Base-by-base conservation (phyloP, 2,329 filamentous ascomycete genomes). In the Sarocladiaceae sp. region DNA sequence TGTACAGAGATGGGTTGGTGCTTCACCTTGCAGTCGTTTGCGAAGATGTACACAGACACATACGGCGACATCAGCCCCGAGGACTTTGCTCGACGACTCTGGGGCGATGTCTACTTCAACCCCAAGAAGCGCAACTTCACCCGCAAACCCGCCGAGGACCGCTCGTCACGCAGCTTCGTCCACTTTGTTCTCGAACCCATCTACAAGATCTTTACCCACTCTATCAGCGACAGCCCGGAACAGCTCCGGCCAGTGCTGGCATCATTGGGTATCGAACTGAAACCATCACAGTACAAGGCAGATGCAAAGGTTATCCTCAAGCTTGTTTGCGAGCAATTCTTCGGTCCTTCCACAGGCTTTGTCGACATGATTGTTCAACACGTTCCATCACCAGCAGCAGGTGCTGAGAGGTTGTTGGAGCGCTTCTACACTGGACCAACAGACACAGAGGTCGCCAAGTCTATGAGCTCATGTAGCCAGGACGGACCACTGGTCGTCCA, bases 31-130 rank as follows among this genome's bases (percentile, higher is more conserved):
- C 86, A 86, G 56, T 97, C 92, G 1, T 99, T 99, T 65, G 88
- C 94, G 12, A 92, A 90, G 68, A 96, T 97, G 90, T 99, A 99
- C 66, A 85, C 91, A 5, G 88, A 96, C 59, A 90, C 82, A 48
- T 96, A 93, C 66, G 84, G 88, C 5, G 86, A 87, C 50, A 79
- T 97, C 61, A 90, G 95, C 66, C 77, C 85, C 0, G 79, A 84
- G 1, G 92, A 96, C 60, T 96, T 99, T 66, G 86, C 89, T 17
- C 80, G 80, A 62, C 80, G 94, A 50, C 74, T 99, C 58, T 99
- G 94, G 94, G 94, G 94, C 20, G 93, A 99, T 65, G 87, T 99
- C 53, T 99, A 94, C 71, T 99, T 88, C 76, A 97, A 97, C 64
- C 90, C 93, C 0, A 79, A 77, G 61, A 96, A 90, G 70, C 86